phyloP scores from a whole-genome alignment of 1,284 basidiomycete species.

The Leccinum pachyderme region DNA sequence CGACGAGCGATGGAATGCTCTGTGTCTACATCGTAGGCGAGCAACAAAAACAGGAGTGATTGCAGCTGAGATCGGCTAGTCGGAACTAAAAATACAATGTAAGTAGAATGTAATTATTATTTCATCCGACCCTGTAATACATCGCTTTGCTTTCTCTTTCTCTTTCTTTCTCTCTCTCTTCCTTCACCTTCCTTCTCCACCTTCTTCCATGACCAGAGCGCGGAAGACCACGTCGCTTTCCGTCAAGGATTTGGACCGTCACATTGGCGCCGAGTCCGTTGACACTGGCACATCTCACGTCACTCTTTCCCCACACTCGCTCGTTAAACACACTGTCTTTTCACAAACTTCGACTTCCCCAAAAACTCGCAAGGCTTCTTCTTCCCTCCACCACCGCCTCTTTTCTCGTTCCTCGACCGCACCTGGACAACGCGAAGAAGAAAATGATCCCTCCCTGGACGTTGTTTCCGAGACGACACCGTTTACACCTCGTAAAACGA shows the following conservation, averaged over 20 bases:
- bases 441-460: conserved; percentile 9
- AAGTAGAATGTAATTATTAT: not conserved
- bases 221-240: conserved; percentile 28
- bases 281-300: conserved; percentile 15
- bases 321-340: conserved; percentile 25
- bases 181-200: conserved; percentile 1
- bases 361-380: conserved; percentile 22
- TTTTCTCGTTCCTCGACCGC: conserved; percentile 28
- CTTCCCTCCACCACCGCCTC: conserved; percentile 30
- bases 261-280: conserved; percentile 32
- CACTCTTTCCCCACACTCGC: conserved; percentile 13
- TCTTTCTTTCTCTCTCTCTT: not conserved
- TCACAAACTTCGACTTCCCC: conserved; percentile 10
- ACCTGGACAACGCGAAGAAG: conserved; percentile 6
- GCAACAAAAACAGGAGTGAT: not conserved
- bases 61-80: not conserved
- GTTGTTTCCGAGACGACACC: conserved; percentile 9
- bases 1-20: not conserved
- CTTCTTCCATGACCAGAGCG: conserved; percentile 27
- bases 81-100: not conserved
- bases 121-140: conserved; percentile 18
- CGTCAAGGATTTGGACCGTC: conserved; percentile 34
- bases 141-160: conserved; percentile 11
- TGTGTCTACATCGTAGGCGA: not conserved
- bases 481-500: conserved; percentile 24